phyloP scores from a whole-genome alignment of 2,329 filamentous ascomycete species.

The Cladosporium phlei region DNA sequence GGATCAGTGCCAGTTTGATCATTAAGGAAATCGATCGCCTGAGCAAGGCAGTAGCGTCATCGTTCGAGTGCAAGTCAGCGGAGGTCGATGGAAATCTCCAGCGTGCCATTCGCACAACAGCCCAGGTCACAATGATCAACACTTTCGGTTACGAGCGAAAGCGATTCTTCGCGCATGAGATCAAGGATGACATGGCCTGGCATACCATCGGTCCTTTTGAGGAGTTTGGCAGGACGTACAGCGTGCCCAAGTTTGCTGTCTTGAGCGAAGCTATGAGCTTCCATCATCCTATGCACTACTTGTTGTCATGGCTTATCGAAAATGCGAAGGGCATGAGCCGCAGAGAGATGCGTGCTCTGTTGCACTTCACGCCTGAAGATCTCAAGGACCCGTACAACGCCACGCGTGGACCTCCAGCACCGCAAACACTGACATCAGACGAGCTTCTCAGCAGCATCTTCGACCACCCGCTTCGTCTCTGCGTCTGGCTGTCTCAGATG shows the following conservation, averaged over 20 bases:
- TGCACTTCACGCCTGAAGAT: constrained; percentile 68
- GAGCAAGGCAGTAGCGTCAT: constrained; percentile 80
- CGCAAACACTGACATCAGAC: constrained; percentile 22
- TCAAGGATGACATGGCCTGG: constrained; percentile 81
- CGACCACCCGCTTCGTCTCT: constrained; percentile 88
- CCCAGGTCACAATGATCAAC: constrained; percentile 80
- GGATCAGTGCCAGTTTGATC: constrained; percentile 93
- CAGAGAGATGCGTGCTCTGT: constrained; percentile 60
- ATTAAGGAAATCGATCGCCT: constrained; percentile 92
- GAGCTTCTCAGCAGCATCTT: constrained; percentile 54
- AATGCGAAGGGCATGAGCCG: constrained; percentile 71
- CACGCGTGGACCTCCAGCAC: constrained; percentile 18
- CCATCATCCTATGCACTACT: constrained; percentile 94
- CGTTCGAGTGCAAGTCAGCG: constrained; percentile 65
- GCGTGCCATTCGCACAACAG: constrained; percentile 66
- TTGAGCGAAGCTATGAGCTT: constrained; percentile 92
- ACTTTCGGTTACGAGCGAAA: constrained; percentile 83
- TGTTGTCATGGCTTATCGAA: constrained; percentile 91
- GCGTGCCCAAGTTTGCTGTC: constrained; percentile 82
- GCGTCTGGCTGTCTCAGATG: constrained; percentile 96
- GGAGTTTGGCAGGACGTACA: constrained; percentile 37
- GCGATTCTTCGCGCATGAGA: constrained; percentile 79
- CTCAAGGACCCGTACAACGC: constrained; percentile 47
- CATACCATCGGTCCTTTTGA: constrained; percentile 81
- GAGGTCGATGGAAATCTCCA: constrained; percentile 53